A percentile compares a stretch with the other conserved stretches of the same genome.
phyloP scores from a whole-genome alignment of 352 stramenopile species.

The Globisporangium yorkense region DNA sequence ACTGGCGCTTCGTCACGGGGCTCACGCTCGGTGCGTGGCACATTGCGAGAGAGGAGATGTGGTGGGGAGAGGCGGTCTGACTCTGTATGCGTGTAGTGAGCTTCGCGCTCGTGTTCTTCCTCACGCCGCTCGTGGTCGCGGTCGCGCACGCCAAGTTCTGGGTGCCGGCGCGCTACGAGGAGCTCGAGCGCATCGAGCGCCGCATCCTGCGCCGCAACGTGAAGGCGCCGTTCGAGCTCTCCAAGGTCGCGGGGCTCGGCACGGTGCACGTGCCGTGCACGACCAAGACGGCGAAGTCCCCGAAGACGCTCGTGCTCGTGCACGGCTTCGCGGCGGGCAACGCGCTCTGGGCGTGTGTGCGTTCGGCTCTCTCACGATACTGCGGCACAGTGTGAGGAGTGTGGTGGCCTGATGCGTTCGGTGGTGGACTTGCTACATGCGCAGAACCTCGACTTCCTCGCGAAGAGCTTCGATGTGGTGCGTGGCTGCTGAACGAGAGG shows the following conservation, averaged over 20 bases:
- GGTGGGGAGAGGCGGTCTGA: neutral
- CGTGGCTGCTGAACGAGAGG: slow-evolving; percentile 4
- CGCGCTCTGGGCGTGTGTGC: slow-evolving; percentile 40
- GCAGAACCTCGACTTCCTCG: slow-evolving; percentile 59
- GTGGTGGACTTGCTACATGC: slow-evolving; percentile 1
- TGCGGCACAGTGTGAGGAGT: neutral
- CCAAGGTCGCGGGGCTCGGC: slow-evolving; percentile 51
- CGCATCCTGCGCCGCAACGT: slow-evolving; percentile 38
- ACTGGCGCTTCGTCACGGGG: slow-evolving; percentile 24
- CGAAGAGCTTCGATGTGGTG: slow-evolving; percentile 57
- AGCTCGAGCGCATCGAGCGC: slow-evolving; percentile 43
- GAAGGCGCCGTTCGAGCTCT: slow-evolving; percentile 30
- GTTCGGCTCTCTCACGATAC: slow-evolving; percentile 5
- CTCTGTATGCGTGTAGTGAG: neutral
- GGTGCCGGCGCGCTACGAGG: slow-evolving; percentile 39
- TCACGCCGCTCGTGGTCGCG: slow-evolving; percentile 24
- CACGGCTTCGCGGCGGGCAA: slow-evolving; percentile 64
- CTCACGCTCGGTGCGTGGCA: slow-evolving; percentile 25
- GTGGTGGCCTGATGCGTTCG: neutral
- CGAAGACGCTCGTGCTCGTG: slow-evolving; percentile 48
- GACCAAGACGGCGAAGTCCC: slow-evolving; percentile 9
- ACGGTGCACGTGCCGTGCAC: slow-evolving; percentile 59
- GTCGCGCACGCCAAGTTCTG: slow-evolving; percentile 35
- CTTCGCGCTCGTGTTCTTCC: slow-evolving; percentile 30
- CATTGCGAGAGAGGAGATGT: too few relatives aligned